phyloP scores from a whole-genome alignment of 1,139 yeast species.

The Ogataea hybrid region DNA sequence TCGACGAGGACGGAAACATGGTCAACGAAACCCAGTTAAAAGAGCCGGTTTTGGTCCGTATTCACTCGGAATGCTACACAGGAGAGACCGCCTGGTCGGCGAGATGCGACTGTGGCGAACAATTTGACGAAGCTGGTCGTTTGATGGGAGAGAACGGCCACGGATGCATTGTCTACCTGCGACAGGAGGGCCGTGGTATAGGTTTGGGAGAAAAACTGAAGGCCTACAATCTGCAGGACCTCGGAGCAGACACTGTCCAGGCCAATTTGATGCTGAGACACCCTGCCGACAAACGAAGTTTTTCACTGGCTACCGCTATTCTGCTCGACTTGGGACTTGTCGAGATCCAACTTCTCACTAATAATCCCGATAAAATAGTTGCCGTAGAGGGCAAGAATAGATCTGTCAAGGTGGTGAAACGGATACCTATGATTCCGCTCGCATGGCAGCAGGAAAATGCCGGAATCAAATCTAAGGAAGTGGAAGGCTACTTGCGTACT shows the following conservation, averaged over 20 bases:
- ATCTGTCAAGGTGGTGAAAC: conserved; percentile 68
- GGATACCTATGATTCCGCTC: conserved; percentile 95
- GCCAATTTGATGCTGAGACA: conserved; percentile 91
- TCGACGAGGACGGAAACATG: conserved; percentile 48
- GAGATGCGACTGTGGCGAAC: conserved; percentile 98
- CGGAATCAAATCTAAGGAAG: conserved; percentile 82
- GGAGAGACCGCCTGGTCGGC: conserved; percentile 99
- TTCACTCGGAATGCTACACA: conserved; percentile 97
- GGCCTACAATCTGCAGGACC: conserved; percentile 94
- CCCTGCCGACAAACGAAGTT: conserved; percentile 95
- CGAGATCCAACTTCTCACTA: conserved; percentile 77
- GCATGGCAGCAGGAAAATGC: conserved; percentile 68
- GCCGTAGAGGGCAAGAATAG: conserved; percentile 88
- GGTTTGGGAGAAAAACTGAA: conserved; percentile 96
- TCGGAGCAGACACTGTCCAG: conserved; percentile 98
- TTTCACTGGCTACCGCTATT: conserved; percentile 91
- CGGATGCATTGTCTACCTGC: conserved; percentile 91
- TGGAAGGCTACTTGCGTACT: conserved; percentile 89
- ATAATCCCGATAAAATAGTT: conserved; percentile 92
- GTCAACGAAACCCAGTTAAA: conserved; percentile 36
- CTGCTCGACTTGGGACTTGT: conserved; percentile 75
- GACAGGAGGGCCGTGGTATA: conserved; percentile 98
- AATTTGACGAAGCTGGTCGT: conserved; percentile 96
- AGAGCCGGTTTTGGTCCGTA: conserved; percentile 54
- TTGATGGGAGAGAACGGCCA: conserved; percentile 82